Base-by-base conservation (phyloP, 768 basidiomycete genomes). In the Tulasnella calospora region DNA sequence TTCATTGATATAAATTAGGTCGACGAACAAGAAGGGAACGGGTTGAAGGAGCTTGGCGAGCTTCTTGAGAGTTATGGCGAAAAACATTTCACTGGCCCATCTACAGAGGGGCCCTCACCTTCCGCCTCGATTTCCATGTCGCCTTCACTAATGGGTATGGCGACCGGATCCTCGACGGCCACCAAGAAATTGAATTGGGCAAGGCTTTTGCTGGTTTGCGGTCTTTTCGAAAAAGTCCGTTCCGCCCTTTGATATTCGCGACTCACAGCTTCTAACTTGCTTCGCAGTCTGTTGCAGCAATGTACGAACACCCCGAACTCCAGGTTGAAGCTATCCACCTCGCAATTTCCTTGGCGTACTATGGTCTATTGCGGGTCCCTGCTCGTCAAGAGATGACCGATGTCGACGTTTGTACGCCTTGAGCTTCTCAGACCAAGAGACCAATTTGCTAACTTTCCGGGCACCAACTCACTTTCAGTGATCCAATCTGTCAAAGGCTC, bases 301-400 rank as follows among this genome's bases (percentile, higher is more conserved):
- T 99, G 12, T 94, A 95, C 90, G 92, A 95, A 69, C 92, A 94
- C 81, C 89, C 89, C 73, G 92, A 94, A 80, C 92, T 93, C 23
- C 93, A 98, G 81, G 89, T 96, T 23, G 98, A 98, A 83, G 96
- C 95, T 0, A 93, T 99, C 5, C 98, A 99, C 84, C 87, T 98
- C 35, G 96, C 94, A 0, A 92, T 98, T 81, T 94, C 92, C 3
- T 86, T 99, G 76, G 90, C 94, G 0, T 99, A 99, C 83, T 96
- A 99, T 82, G 98, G 97, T 1, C 85, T 99, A 5, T 84, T 99
- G 30, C 89, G 96, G 13, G 90, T 96, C 0, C 93, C 97, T 8
- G 88, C 92, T 10, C 87, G 90, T 8, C 90, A 92, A 2, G 94
- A 96, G 82, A 91, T 92, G 5, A 93, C 93, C 1, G 95, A 97